phyloP scores from a whole-genome alignment of 306 rosid species.

The Astragalus membranaceus region DNA sequence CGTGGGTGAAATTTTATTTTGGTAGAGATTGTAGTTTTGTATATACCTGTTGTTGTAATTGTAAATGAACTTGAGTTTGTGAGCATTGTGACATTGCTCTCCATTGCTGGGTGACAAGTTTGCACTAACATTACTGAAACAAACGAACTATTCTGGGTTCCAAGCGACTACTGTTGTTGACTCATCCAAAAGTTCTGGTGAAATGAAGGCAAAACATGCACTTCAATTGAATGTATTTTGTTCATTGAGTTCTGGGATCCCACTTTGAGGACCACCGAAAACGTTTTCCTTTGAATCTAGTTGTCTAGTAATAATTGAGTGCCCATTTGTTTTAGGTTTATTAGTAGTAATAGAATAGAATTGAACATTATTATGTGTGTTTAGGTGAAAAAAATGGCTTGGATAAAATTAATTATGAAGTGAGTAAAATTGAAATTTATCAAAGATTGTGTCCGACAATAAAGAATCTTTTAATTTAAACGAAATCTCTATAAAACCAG shows the following conservation, averaged over 20 bases:
- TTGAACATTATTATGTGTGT: too few relatives aligned
- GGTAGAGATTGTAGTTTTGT: slow-evolving; percentile 57
- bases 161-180: neutral
- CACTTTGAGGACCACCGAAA: neutral
- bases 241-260: neutral
- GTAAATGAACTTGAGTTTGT: slow-evolving; percentile 54
- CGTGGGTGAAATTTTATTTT: slow-evolving; percentile 53
- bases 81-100: slow-evolving; percentile 40
- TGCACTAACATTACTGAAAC: slow-evolving; percentile 50
- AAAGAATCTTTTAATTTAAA: too few relatives aligned
- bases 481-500: too few relatives aligned
- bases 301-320: too few relatives aligned
- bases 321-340: too few relatives aligned
- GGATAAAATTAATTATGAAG: too few relatives aligned
- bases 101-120: slow-evolving; percentile 32
- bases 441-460: too few relatives aligned
- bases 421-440: too few relatives aligned
- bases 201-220: neutral
- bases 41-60: slow-evolving; percentile 76
- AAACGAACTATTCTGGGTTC: slow-evolving; percentile 27
- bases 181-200: neutral
- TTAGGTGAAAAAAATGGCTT: too few relatives aligned
- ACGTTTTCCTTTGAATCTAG: neutral
- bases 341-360: too few relatives aligned
- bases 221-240: neutral